phyloP scores from a whole-genome alignment of 768 basidiomycete species.

The Boletus edulis region DNA sequence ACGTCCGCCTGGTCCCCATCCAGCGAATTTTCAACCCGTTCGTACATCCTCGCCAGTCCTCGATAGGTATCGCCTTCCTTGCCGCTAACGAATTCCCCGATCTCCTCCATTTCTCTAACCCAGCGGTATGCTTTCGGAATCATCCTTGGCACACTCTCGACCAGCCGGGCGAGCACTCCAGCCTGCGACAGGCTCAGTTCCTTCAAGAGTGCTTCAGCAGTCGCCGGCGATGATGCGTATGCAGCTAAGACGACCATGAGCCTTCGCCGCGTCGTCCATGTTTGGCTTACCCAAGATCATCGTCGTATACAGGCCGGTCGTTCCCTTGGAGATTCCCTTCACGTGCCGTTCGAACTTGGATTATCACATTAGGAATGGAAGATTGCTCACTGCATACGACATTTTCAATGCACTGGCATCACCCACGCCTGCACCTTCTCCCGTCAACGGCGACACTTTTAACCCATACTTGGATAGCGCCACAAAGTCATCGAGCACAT shows the following conservation, averaged over 20 bases:
- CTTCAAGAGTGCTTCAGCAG: slow-evolving; percentile 52
- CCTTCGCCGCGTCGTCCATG: not conserved
- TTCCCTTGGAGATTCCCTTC: slow-evolving; percentile 57
- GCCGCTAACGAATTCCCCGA: slow-evolving; percentile 51
- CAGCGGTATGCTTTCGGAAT: slow-evolving; percentile 63
- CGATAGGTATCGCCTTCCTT: slow-evolving; percentile 44
- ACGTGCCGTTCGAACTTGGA: not conserved
- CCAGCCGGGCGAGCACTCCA: slow-evolving; percentile 39
- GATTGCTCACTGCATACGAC: slow-evolving; percentile 54
- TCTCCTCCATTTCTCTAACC: slow-evolving; percentile 65
- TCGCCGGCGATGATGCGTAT: slow-evolving; percentile 56
- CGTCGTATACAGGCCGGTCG: slow-evolving; percentile 49
- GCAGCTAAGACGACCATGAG: slow-evolving; percentile 38
- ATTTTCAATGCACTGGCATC: slow-evolving; percentile 64
- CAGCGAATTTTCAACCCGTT: slow-evolving; percentile 41
- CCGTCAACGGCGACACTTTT: slow-evolving; percentile 43
- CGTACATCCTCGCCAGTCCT: slow-evolving; percentile 46
- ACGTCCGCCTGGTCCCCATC: slow-evolving; percentile 39
- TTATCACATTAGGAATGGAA: not conserved
- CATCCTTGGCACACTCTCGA: slow-evolving; percentile 43
- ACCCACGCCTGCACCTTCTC: slow-evolving; percentile 48
- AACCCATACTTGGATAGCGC: slow-evolving; percentile 43
- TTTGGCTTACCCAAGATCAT: slow-evolving; percentile 49
- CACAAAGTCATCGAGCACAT: slow-evolving; percentile 39
- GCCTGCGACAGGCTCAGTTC: slow-evolving; percentile 51